These are phyloP conservation scores for Dactylonectria estremocensis DNA, from an alignment of 2,329 filamentous ascomycete genomes.

Conservation along the genomic window DNA sequence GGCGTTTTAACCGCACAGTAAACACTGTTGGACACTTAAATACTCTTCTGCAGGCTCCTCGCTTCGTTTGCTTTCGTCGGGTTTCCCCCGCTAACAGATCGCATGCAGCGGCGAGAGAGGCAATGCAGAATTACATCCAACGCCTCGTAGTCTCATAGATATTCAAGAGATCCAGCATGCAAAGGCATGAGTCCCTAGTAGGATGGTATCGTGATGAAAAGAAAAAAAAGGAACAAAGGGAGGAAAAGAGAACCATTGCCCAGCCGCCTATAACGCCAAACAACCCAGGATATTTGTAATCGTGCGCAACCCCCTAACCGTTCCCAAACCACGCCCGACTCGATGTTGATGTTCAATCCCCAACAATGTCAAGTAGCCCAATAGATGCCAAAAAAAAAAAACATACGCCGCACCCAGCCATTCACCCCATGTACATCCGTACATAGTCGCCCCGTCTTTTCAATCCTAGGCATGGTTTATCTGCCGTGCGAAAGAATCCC, in stretches of 20 bases:
- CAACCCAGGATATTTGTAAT: conserved; percentile 2
- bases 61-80: not conserved
- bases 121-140: not conserved
- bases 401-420: conserved; percentile 18
- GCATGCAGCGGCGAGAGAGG: not conserved
- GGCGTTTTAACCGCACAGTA: not conserved
- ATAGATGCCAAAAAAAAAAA: not conserved
- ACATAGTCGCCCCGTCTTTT: conserved; percentile 8
- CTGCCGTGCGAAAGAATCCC: conserved; percentile 12
- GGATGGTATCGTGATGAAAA: conserved; percentile 2
- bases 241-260: not conserved
- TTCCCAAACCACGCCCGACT: conserved; percentile 10
- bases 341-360: conserved; percentile 20
- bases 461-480: not conserved
- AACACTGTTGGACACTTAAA: not conserved
- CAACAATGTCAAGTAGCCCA: conserved; percentile 16
- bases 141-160: not conserved
- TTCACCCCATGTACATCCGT: conserved; percentile 5
- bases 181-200: not conserved
- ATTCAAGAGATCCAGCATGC: not conserved
- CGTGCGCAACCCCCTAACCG: conserved; percentile 8
- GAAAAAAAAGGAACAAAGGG: too few species aligned
- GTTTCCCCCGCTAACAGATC: not conserved
- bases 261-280: conserved; percentile 17
- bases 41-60: not conserved